Conservation (phyloP, 345 rosid species). For the Corchorus capsularis region DNA sequence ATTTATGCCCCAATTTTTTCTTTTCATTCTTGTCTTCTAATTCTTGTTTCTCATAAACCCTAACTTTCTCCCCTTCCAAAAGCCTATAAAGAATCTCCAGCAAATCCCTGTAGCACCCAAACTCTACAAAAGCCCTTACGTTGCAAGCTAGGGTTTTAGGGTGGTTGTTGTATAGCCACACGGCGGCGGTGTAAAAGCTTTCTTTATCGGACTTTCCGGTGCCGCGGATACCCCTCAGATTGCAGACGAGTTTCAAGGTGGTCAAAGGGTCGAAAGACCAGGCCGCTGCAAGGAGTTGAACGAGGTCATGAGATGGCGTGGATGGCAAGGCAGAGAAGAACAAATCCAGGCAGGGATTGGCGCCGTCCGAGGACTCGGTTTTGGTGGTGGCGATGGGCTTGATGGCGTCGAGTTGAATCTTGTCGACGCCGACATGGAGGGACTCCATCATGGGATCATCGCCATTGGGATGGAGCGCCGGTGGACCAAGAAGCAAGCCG, state of each 20-base stretch:
- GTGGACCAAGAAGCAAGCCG: neutral
- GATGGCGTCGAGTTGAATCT: neutral
- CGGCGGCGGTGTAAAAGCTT: constrained; percentile 24
- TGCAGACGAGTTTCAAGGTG: constrained; percentile 29
- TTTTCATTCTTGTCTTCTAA: neutral
- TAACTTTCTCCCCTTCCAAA: constrained; percentile 4
- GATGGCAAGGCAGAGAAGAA: constrained; percentile 31
- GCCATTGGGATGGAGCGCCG: neutral
- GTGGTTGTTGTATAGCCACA: constrained; percentile 26
- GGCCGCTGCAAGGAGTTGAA: neutral
- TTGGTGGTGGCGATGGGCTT: neutral
- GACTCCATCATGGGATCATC: neutral
- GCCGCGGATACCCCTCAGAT: constrained; percentile 25
- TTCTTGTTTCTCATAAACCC: neutral
- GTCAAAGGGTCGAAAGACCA: constrained; percentile 29
- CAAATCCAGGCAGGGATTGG: constrained; percentile 34
- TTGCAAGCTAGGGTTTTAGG: constrained; percentile 34
- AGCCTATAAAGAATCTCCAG: constrained; percentile 33
- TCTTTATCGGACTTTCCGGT: constrained; percentile 30
- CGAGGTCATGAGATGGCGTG: constrained; percentile 12
- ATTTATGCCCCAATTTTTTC: neutral
- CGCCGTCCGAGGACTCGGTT: neutral
- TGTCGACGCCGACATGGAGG: neutral
- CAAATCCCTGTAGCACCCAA: constrained; percentile 33
- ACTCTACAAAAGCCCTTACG: neutral